Evolutionary conservation across 2,329 filamentous ascomycete species (phyloP).

Genomic region (Sclerotinia trifoliorum): DNA sequence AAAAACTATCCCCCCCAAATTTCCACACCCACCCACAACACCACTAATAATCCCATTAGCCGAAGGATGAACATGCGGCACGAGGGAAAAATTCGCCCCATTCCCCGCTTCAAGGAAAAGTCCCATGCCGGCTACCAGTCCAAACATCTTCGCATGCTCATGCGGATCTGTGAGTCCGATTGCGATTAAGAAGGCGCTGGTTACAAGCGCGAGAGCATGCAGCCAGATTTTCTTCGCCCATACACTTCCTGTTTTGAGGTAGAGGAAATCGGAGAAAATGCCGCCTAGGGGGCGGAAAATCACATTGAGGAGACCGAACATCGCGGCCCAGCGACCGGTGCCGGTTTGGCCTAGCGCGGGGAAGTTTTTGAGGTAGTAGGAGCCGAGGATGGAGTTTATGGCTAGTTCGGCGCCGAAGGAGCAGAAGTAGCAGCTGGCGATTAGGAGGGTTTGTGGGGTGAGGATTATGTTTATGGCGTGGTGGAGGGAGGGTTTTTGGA

Average conservation of each 20-base stretch:
- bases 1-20: slow-evolving; percentile 82
- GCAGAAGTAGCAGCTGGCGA: slow-evolving; percentile 58
- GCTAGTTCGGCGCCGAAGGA: slow-evolving; percentile 63
- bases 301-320: slow-evolving; percentile 74
- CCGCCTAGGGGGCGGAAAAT: slow-evolving; percentile 66
- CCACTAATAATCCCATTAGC: slow-evolving; percentile 79
- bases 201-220: slow-evolving; percentile 53
- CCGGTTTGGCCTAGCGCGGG: slow-evolving; percentile 55
- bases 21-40: slow-evolving; percentile 75
- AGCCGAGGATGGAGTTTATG: slow-evolving; percentile 58
- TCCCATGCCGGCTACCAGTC: slow-evolving; percentile 72
- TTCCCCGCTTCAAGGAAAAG: slow-evolving; percentile 84
- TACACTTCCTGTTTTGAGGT: slow-evolving; percentile 44
- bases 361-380: slow-evolving; percentile 61
- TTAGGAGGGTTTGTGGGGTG: slow-evolving; percentile 55
- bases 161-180: slow-evolving; percentile 65
- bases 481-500: slow-evolving; percentile 55
- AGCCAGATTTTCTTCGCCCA: slow-evolving; percentile 66
- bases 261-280: slow-evolving; percentile 48
- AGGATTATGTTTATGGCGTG: slow-evolving; percentile 48
- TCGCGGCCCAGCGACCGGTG: slow-evolving; percentile 63
- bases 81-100: slow-evolving; percentile 80
- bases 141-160: slow-evolving; percentile 65
- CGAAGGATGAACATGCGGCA: slow-evolving; percentile 77
- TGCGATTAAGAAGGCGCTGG: slow-evolving; percentile 59